Evolutionary conservation across 1,284 basidiomycete species (phyloP), one percentile per base, ranked within the genome.

Genomic region (Moesziomyces parantarcticus): DNA sequence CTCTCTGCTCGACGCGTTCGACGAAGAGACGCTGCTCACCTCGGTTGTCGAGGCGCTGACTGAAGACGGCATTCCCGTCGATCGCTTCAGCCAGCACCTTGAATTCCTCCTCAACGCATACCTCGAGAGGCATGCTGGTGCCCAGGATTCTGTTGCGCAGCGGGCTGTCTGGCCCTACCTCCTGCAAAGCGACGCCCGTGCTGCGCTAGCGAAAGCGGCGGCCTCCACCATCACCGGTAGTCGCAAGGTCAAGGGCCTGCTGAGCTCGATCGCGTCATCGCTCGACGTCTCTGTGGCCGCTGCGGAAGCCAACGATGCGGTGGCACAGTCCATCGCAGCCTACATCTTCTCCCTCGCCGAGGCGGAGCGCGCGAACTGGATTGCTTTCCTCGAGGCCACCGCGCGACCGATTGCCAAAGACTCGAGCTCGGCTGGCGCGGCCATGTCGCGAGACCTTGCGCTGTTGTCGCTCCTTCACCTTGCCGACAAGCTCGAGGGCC

Each of bases 31-130:
- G 1, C 55, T 76, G 10, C 62, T 76, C 16, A 56, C 58, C n/a
- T 56, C 66, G 25, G 45, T 76, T 5, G 64, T 52, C 6, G 65
- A 74, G 32, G 64, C 70, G 0, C 52, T 76, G 4, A 48, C 57
- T 3, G 58, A 63, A 18, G 41, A 56, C 42, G 46, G 44, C 2
- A 50, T 75, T 14, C 16, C 51, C 7, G 54, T 51, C 8, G 57
- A 70, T 8, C 67, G 58, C 14, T 54, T 74, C 45, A 36, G 53
- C 21, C 54, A 49, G 42, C 78, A 80, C 39, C 50, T 76, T 42
- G 72, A 41, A 4, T 72, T 58, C 51, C 55, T 45, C 18, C 47
- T 58, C 43, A 58, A 58, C 20, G 49, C 61, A 1, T 61, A 45
- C 46, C 48, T 76, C 23, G 54, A 58, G 20, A 34, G 45, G 25